Conservation (phyloP, 1,284 basidiomycete species). For the Phlebopus sp. region DNA sequence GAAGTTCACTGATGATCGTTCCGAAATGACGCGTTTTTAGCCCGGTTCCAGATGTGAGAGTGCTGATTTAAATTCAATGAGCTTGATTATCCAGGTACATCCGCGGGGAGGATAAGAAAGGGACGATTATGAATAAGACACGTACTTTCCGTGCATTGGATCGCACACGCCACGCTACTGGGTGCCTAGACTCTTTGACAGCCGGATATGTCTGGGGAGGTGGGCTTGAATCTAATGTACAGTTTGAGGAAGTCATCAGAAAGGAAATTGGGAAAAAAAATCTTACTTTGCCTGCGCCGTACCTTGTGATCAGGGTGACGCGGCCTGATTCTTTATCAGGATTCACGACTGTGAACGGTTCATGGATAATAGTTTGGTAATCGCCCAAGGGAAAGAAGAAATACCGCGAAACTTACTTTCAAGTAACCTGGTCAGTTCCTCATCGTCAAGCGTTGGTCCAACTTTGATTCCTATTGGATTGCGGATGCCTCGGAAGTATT, state of each 20-base stretch:
- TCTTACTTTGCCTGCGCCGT: constrained; percentile 81
- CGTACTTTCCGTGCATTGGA: constrained; percentile 95
- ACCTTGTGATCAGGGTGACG: constrained; percentile 90
- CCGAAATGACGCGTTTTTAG: constrained; percentile 90
- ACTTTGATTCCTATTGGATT: constrained; percentile 98
- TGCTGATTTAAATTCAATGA: constrained; percentile 49
- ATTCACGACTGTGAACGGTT: constrained; percentile 91
- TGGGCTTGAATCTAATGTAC: constrained; percentile 74
- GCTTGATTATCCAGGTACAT: constrained; percentile 1
- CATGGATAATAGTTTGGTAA: neutral
- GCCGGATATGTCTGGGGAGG: constrained; percentile 82
- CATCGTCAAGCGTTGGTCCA: constrained; percentile 80
- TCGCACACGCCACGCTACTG: constrained; percentile 94
- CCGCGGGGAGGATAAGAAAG: neutral
- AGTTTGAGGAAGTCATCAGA: too few relatives aligned
- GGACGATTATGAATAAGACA: constrained; percentile 19
- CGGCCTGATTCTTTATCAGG: constrained; percentile 80
- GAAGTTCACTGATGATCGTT: constrained; percentile 89
- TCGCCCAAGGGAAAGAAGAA: constrained; percentile 4
- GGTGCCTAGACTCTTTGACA: constrained; percentile 79
- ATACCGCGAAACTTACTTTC: constrained; percentile 57
- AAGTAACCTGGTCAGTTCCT: constrained; percentile 80
- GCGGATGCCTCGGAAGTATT: constrained; percentile 91
- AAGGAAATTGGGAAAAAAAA: neutral
- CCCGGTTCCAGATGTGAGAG: constrained; percentile 71